phyloP scores from a whole-genome alignment of 1,139 yeast species.

The Blastobotrys arbuscula region DNA sequence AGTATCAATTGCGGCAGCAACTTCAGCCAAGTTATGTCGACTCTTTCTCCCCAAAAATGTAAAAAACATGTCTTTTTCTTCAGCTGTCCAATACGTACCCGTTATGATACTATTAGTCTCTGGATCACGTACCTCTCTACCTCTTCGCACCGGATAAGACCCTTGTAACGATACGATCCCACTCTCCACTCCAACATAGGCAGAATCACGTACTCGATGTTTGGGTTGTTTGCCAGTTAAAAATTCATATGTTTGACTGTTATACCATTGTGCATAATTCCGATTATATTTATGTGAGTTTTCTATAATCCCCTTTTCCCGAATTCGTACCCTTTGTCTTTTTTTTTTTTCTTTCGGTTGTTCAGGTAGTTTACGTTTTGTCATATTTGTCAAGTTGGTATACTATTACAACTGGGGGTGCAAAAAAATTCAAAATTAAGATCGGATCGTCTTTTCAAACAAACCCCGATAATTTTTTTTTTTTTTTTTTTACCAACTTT shows the following conservation, averaged over 20 bases:
- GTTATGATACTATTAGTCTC: background rate
- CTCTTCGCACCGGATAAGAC: background rate
- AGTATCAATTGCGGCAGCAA: conserved; percentile 37
- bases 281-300: too few relatives aligned
- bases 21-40: conserved; percentile 43
- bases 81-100: conserved; percentile 35
- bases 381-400: too few relatives aligned
- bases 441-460: too few relatives aligned
- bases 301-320: too few relatives aligned
- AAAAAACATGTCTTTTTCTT: conserved; percentile 42
- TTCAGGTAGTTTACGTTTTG: too few relatives aligned
- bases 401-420: too few relatives aligned
- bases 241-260: conserved; percentile 20
- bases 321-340: too few relatives aligned
- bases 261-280: conserved; percentile 18
- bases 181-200: background rate
- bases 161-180: background rate
- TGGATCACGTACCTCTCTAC: background rate
- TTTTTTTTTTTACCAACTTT: too few relatives aligned
- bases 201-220: background rate
- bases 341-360: too few relatives aligned
- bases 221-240: conserved; percentile 2
- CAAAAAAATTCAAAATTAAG: background rate
- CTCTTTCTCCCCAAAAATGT: conserved; percentile 43
- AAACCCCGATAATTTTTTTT: too few relatives aligned